phyloP scores from a whole-genome alignment of 164 flowering plant species.

The Brasenia schreberi region DNA sequence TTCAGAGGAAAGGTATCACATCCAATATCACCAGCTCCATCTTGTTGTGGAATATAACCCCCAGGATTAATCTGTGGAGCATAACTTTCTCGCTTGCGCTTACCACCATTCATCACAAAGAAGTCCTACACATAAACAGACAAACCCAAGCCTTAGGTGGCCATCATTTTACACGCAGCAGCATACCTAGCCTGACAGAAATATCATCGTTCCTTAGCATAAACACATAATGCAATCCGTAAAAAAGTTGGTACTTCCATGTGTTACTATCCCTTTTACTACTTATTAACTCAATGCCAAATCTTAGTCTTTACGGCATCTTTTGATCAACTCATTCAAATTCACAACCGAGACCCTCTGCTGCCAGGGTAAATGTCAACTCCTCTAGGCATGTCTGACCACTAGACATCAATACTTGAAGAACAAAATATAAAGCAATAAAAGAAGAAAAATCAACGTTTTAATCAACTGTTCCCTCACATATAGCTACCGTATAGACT shows the following conservation, averaged over 20 bases:
- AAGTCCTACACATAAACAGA: conserved; percentile 43
- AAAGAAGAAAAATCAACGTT: no score
- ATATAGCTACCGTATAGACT: no score
- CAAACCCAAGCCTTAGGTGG: not conserved
- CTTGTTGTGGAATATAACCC: conserved; percentile 88
- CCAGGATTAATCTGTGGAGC: conserved; percentile 39
- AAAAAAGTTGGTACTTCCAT: no score
- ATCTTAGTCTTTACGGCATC: not conserved
- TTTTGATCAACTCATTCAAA: not conserved
- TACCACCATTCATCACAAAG: conserved; percentile 49
- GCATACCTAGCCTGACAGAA: no score
- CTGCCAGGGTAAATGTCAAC: not conserved
- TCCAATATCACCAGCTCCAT: conserved; percentile 67
- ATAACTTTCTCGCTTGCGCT: conserved; percentile 76
- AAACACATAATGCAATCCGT: no score
- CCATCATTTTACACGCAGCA: no score
- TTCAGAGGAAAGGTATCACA: conserved; percentile 26
- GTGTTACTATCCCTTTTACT: no score
- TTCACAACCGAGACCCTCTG: not conserved
- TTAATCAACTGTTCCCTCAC: no score
- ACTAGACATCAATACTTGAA: not conserved
- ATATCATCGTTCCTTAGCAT: no score
- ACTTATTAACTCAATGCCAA: no score
- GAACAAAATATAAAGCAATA: no score
- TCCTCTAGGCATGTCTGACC: not conserved